Evolutionary conservation across 164 flowering plant genomes (phyloP).

Genomic region (Vitis rupestris): DNA sequence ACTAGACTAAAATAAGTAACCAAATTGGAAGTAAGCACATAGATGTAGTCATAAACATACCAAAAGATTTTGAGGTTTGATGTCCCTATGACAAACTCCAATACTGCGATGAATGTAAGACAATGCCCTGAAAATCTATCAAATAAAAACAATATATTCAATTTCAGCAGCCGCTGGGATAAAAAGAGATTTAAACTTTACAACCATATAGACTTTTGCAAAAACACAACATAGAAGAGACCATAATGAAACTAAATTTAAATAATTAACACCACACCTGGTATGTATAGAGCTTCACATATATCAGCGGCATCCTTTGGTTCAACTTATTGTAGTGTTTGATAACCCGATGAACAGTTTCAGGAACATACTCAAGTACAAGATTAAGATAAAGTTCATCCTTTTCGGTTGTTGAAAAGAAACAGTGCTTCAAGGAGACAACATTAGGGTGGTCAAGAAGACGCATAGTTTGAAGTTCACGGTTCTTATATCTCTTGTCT

Average conservation of each 20-base stretch:
- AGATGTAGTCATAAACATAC: conserved; percentile 22
- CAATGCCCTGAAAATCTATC: conserved; percentile 60
- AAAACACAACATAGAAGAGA: neutral
- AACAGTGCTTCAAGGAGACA: conserved; percentile 64
- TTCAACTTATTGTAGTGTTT: conserved; percentile 61
- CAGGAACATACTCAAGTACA: conserved; percentile 71
- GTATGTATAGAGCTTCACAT: conserved; percentile 57
- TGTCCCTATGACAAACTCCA: conserved; percentile 69
- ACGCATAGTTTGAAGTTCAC: conserved; percentile 68
- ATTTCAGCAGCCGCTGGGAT: neutral
- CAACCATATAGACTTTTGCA: neutral
- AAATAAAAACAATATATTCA: conserved; percentile 2
- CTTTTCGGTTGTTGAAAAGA: conserved; percentile 68
- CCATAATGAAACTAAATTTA: neutral
- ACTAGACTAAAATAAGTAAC: no score
- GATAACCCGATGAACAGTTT: conserved; percentile 62
- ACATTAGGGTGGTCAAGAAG: conserved; percentile 70
- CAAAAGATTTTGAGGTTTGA: conserved; percentile 67
- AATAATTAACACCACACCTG: conserved; percentile 38
- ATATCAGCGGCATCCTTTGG: conserved; percentile 63
- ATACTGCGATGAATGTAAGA: conserved; percentile 55
- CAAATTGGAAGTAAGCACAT: neutral
- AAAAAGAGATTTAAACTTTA: neutral
- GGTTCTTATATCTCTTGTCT: conserved; percentile 64
- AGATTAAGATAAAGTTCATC: conserved; percentile 63